These are phyloP conservation scores for Coemansia sp. DNA, from an alignment of 192 early-diverging fungal species.

Conservation along the genomic window DNA sequence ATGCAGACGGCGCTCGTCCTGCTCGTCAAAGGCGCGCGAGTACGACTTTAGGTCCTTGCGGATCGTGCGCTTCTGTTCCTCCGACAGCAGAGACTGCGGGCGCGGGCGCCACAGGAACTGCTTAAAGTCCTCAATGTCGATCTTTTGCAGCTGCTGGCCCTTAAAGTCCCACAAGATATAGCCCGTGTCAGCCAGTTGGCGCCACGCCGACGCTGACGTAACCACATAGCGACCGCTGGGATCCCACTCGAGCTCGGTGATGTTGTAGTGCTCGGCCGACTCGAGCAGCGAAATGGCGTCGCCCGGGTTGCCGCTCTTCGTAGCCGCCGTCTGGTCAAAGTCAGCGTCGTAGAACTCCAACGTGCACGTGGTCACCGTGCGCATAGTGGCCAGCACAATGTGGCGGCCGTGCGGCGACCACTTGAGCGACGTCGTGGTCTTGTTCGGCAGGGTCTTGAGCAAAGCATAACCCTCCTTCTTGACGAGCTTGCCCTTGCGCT, in stretches of 20 bases:
- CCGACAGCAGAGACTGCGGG: conserved; percentile 75
- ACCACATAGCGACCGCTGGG: conserved; percentile 95
- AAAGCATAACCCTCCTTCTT: conserved; percentile 72
- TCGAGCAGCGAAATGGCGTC: conserved; percentile 66
- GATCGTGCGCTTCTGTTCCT: conserved; percentile 81
- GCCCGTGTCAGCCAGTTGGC: conserved; percentile 84
- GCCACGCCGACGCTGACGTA: conserved; percentile 83
- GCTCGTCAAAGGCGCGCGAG: conserved; percentile 84
- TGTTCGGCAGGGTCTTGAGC: conserved; percentile 79
- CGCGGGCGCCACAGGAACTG: conserved; percentile 96
- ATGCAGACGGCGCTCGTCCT: conserved; percentile 73
- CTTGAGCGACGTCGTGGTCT: conserved; percentile 76
- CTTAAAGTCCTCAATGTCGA: conserved; percentile 79
- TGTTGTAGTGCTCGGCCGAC: conserved; percentile 88
- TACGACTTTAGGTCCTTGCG: conserved; percentile 91
- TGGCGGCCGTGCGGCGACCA: conserved; percentile 98
- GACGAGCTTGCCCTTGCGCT: conserved; percentile 66
- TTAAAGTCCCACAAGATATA: conserved; percentile 91
- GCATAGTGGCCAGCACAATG: conserved; percentile 82
- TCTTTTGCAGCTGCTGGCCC: conserved; percentile 76
- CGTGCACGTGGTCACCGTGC: conserved; percentile 70
- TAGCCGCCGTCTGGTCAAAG: conserved; percentile 60
- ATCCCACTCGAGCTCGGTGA: conserved; percentile 98
- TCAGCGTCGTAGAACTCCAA: conserved; percentile 95
- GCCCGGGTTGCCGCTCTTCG: conserved; percentile 58